Evolutionary conservation across 257 asterid genomes (phyloP), one percentile per base, ranked within the genome.

Genomic region (Solanum habrochaites): DNA sequence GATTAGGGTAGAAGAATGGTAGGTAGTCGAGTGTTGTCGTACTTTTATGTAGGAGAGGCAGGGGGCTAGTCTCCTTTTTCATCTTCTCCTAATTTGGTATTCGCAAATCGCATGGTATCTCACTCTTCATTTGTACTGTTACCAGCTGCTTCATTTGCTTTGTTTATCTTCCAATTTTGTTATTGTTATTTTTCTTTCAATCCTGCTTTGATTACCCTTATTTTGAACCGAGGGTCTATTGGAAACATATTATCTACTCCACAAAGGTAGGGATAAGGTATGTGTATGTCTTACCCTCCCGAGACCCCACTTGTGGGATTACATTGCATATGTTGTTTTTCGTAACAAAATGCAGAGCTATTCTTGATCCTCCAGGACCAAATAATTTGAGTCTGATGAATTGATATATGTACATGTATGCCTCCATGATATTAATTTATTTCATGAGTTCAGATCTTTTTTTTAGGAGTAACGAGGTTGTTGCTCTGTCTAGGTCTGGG

Each of bases 401-500:
- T 56, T 81, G 4, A 52, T 81, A 81, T 31, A 11, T 81, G 31
- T 11, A 56, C 49, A 49, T 29, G 45, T 20, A 81, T 49, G 85
- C 69, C 31, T 52, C 27, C 31, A 31, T 31, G 18, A 81, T 31
- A 49, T 39, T 39, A 39, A 39, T 31, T 81, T 20, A 81, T 81
- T 75, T 81, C 47, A 49, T 23, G 29, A 23, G 58, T 60, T 12
- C 13, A 81, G 67, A 18, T 25, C 43, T 27, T 72, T 31, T 45
- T 27, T 58, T 77, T 83, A 12, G n/a, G 80, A 86, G 64, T 86
- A 73, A 82, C 32, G 37, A 64, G 27, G 32, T n/a, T 66, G 43
- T 70, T 86, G 39, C 39, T 75, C 40, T 43, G 47, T 84, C 29
- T 88, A 96, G 99, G 98, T 96, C 73, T 96, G 99, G 99, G 98